Evolutionary conservation across 1,284 basidiomycete genomes (phyloP).

Genomic region (Fomitopsis pinicola): DNA sequence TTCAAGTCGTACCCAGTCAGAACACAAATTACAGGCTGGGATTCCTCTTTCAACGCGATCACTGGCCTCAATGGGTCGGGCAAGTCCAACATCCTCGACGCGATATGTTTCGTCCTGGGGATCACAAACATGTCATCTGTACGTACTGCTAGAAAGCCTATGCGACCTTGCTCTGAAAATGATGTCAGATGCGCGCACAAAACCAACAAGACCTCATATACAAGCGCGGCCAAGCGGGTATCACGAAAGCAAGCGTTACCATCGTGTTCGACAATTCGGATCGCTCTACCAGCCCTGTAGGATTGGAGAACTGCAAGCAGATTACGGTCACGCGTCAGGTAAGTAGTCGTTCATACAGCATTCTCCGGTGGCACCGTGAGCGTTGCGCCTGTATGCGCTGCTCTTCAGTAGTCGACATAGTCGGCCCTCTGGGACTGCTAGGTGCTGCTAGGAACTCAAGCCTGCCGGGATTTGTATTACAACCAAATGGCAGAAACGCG

Average conservation of each 20-base stretch:
- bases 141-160: neutral
- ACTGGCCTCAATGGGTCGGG: slow-evolving; percentile 94
- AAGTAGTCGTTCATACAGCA: slow-evolving; percentile 16
- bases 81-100: slow-evolving; percentile 97
- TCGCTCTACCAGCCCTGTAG: slow-evolving; percentile 79
- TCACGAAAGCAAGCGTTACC: slow-evolving; percentile 97
- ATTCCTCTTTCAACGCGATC: slow-evolving; percentile 96
- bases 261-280: slow-evolving; percentile 99
- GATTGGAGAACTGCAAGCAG: slow-evolving; percentile 80
- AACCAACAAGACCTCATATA: slow-evolving; percentile 98
- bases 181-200: slow-evolving; percentile 81
- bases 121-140: slow-evolving; percentile 91
- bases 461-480: too few relatives aligned
- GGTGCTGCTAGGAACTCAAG: too few relatives aligned
- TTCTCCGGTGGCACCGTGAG: neutral
- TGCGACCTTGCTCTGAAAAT: neutral
- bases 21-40: slow-evolving; percentile 93
- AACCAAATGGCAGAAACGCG: too few relatives aligned
- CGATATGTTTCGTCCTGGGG: slow-evolving; percentile 96
- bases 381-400: neutral
- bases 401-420: too few relatives aligned
- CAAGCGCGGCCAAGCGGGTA: slow-evolving; percentile 95
- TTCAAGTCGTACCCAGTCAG: slow-evolving; percentile 98
- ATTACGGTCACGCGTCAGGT: slow-evolving; percentile 98
- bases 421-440: too few relatives aligned